Conservation (phyloP, 1,139 yeast genomes). For the Blastobotrys buckinghamii region DNA sequence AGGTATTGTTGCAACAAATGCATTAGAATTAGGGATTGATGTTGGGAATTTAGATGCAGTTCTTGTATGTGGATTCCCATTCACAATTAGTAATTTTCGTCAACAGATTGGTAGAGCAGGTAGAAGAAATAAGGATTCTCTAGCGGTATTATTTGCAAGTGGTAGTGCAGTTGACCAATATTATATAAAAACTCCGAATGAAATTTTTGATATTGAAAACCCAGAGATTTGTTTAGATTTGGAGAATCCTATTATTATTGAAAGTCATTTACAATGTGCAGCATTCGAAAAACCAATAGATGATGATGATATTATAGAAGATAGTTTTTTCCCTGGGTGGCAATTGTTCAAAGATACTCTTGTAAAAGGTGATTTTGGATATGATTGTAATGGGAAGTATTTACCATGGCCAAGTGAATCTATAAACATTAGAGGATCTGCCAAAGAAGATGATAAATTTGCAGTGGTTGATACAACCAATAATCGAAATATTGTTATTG, state of each 20-base stretch:
- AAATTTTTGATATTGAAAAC: constrained; percentile 44
- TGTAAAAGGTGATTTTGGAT: constrained; percentile 5
- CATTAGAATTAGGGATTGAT: constrained; percentile 91
- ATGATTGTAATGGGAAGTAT: constrained; percentile 42
- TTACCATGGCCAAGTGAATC: constrained; percentile 75
- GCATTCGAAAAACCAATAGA: constrained; percentile 74
- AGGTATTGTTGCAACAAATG: constrained; percentile 92
- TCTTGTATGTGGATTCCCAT: constrained; percentile 85
- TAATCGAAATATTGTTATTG: constrained; percentile 68
- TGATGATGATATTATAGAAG: constrained; percentile 41
- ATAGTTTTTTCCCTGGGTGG: constrained; percentile 44
- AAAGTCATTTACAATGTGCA: constrained; percentile 89
- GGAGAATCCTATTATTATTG: constrained; percentile 52
- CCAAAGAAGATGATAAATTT: constrained; percentile 60
- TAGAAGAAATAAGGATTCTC: constrained; percentile 41
- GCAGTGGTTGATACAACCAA: constrained; percentile 88
- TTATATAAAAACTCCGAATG: constrained; percentile 65
- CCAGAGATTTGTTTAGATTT: constrained; percentile 46
- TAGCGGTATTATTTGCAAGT: constrained; percentile 80
- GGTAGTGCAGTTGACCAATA: constrained; percentile 83
- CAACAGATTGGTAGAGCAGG: constrained; percentile 68
- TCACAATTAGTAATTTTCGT: constrained; percentile 76
- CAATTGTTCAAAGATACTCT: constrained; percentile 1
- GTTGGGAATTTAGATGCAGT: constrained; percentile 91
- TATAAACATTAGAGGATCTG: constrained; percentile 66